phyloP scores from a whole-genome alignment of 2,329 filamentous ascomycete genomes.

The Cucurbitaria berberidis region DNA sequence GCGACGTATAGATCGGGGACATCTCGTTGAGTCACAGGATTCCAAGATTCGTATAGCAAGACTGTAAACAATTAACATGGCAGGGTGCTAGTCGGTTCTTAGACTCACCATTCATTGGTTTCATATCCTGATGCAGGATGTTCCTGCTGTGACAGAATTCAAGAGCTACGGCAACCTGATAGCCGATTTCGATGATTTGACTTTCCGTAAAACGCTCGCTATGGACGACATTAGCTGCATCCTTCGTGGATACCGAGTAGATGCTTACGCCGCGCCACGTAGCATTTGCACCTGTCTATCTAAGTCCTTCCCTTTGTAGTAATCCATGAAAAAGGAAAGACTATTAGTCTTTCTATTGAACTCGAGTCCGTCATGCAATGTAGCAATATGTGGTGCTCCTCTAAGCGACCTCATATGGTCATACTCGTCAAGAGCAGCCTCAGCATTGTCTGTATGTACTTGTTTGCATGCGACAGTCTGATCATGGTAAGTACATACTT shows the following conservation, averaged over 20 bases:
- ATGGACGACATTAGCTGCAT: not conserved
- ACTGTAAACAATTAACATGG: conserved; percentile 1
- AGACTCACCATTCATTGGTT: conserved; percentile 17
- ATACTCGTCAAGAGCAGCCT: conserved; percentile 14
- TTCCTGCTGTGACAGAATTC: conserved; percentile 19
- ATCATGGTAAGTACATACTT: not conserved
- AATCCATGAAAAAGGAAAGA: conserved; percentile 15
- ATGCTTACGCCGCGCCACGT: conserved; percentile 11
- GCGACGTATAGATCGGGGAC: conserved; percentile 15
- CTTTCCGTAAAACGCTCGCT: conserved; percentile 17
- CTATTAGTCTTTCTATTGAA: conserved; percentile 10
- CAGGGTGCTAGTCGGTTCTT: not conserved
- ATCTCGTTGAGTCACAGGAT: conserved; percentile 8
- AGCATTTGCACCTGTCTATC: conserved; percentile 15
- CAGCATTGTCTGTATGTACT: conserved; percentile 6
- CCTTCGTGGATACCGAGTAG: not conserved
- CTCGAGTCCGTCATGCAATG: conserved; percentile 16
- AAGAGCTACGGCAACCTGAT: conserved; percentile 18
- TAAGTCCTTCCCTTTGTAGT: conserved; percentile 19
- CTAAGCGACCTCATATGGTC: conserved; percentile 14
- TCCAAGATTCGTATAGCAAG: conserved; percentile 8
- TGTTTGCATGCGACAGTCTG: conserved; percentile 21
- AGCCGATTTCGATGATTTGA: conserved; percentile 21
- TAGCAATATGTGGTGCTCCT: conserved; percentile 17
- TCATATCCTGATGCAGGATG: conserved; percentile 21